Base-by-base conservation (phyloP, 1,139 yeast species). In the Schizosaccharomyces versatilis region DNA sequence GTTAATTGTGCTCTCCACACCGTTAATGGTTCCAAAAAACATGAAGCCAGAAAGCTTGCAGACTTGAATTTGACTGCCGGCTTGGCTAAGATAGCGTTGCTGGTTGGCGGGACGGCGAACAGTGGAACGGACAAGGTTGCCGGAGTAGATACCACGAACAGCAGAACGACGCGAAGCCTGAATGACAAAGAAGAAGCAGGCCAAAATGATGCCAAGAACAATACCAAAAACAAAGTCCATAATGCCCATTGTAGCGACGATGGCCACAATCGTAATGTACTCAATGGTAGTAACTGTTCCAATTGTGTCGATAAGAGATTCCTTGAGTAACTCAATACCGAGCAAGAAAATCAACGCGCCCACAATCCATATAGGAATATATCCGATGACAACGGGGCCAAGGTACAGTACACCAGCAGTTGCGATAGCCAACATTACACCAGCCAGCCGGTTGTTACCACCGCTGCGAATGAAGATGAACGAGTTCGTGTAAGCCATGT, bases 211-310 rank as follows among this genome's bases (percentile, higher is more conserved):
- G 57, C 98, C 98, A 36, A 83, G 88, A 56, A 90, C 71, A 48
- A 90, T 85, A 56, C 98, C 98, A 61, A 80, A 75, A 7, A 90
- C 98, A 67, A 90, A 90, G 68, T 90, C 98, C 75, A 84, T 82
- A 1, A 83, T 81, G 2, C 97, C 98, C 98, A 93, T 90, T 0
- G 90, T 81, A 36, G 85, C 70, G 32, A 93, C 94, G 62, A 90
- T 90, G 9, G 81, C 79, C 6, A 82, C 68, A 59, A 90, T 83
- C 1, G 98, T 90, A 51, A 77, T 63, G 66, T 90, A 90, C 65
- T 90, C 98, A 60, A 84, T 82, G 47, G 68, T 71, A 52, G 80
- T 74, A 51, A 90, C 75, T 60, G 82, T 75, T 1, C 93, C 93
- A 69, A 76, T 75, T 0, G 97, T 85, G 65, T 90, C 98, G 61